These are phyloP conservation scores for Exidia glandulosa DNA, from an alignment of 768 basidiomycete species.

Conservation along the genomic window DNA sequence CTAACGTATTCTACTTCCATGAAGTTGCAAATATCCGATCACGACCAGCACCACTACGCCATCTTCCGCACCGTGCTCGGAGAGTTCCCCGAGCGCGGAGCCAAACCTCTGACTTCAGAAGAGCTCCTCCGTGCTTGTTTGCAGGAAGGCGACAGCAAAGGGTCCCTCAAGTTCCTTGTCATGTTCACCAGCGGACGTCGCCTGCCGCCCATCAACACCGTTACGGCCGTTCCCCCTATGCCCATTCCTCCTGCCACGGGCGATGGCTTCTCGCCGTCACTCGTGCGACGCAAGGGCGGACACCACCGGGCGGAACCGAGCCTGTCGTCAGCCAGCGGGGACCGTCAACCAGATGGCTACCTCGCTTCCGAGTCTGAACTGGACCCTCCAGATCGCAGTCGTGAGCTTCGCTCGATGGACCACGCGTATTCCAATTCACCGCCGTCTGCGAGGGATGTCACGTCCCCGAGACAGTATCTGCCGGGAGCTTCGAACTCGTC, in stretches of 20 bases:
- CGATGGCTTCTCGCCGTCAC: not conserved
- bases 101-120: conserved; percentile 57
- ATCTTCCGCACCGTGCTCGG: conserved; percentile 87
- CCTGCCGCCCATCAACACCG: not conserved
- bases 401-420: not conserved
- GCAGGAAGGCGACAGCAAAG: conserved; percentile 62
- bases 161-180: conserved; percentile 76
- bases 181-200: conserved; percentile 18
- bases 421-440: not conserved
- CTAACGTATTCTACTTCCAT: not conserved
- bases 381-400: not conserved
- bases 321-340: not conserved
- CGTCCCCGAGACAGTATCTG: not conserved
- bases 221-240: conserved; percentile 10
- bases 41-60: conserved; percentile 64
- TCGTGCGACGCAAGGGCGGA: not conserved
- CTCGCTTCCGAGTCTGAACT: not conserved
- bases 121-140: conserved; percentile 61
- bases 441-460: not conserved
- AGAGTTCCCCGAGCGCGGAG: conserved; percentile 51
- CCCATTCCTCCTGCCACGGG: not conserved
- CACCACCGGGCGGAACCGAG: not conserved
- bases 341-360: not conserved
- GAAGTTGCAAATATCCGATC: conserved; percentile 72
- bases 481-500: not conserved